Evolutionary conservation across 331 rosid genomes (phyloP), one percentile per base, ranked within the genome.

Genomic region (Stylosanthes scabra): DNA sequence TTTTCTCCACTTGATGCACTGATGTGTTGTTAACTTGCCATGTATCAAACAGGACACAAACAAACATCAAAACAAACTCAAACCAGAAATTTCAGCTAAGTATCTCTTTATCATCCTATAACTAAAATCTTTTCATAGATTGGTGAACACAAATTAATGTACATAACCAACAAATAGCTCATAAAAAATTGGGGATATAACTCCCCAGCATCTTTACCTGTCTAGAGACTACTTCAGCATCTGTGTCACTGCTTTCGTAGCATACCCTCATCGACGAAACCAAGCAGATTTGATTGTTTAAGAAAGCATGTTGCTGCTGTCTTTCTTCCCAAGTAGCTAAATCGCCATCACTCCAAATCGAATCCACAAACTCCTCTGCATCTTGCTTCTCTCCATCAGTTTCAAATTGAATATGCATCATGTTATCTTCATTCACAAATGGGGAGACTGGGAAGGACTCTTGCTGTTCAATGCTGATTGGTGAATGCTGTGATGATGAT

Each of bases 161-260:
- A 42, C 46, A 59, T 42, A 68, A 25, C 27, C 12, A 31, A 63
- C 13, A 25, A 34, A 57, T 47, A 50, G 40, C 44, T 72, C 79
- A 69, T 57, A 55, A 60, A 54, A 59, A 58, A 63, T 7, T 63
- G 29, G 42, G 69, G 66, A 62, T 49, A 40, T 41, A 49, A 49
- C 51, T 29, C 70, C 51, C 31, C 45, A 66, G 59, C 25, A 76
- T 71, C 31, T 66, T 60, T 84, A 88, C 91, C 91, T 0, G 63
- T 71, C 44, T 25, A 37, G 31, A 34, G 64, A 42, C 25, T 58
- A 72, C 55, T 59, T 88, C 86, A 14, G 66, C 63, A 60, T 74
- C 86, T 3, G 75, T 63, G 61, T 70, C 79, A 71, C 78, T 77
- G 76, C 77, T 79, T 39, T 3, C 44, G 62, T 42, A 14, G 63